A percentile compares a stretch with the other conserved stretches of the same genome.
These are phyloP conservation scores for Ceratocystis ficicola DNA, from an alignment of 2,329 filamentous ascomycete genomes.

Conservation along the genomic window DNA sequence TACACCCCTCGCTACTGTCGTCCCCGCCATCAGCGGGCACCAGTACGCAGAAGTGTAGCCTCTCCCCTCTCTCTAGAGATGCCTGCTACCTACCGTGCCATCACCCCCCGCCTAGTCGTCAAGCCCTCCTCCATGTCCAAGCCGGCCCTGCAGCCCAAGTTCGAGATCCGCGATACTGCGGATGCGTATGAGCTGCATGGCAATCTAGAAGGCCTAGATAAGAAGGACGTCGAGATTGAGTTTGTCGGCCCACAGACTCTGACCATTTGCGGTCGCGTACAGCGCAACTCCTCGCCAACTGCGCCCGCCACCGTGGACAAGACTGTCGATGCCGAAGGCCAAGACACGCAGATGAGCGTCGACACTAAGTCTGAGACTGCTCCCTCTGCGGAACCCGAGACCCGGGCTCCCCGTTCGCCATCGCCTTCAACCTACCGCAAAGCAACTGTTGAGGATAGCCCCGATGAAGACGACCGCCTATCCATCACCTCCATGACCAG, in stretches of 20 bases:
- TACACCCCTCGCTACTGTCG: neutral
- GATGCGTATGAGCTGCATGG: slow-evolving; percentile 55
- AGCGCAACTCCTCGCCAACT: neutral
- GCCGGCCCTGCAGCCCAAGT: slow-evolving; percentile 28
- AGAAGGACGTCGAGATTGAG: slow-evolving; percentile 55
- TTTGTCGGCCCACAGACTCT: slow-evolving; percentile 56
- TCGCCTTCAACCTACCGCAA: slow-evolving; percentile 34
- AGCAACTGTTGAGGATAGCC: slow-evolving; percentile 55
- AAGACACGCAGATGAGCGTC: neutral
- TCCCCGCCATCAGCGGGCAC: neutral
- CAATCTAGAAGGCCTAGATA: slow-evolving; percentile 55
- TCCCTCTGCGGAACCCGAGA: slow-evolving; percentile 29
- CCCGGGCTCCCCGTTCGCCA: slow-evolving; percentile 25
- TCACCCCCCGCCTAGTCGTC: neutral
- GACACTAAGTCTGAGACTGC: neutral
- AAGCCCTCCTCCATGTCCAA: neutral
- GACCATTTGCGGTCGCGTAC: slow-evolving; percentile 41
- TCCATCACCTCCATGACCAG: slow-evolving; percentile 13
- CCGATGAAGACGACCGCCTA: slow-evolving; percentile 26
- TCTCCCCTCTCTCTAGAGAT: neutral
- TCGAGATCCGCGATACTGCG: slow-evolving; percentile 55
- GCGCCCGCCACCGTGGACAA: neutral
- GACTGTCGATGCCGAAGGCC: neutral
- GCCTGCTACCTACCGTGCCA: neutral
- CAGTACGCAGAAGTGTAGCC: neutral